Percentiles rank a stretch among this genome's conserved stretches.
Evolutionary conservation across 768 basidiomycete species (phyloP).

Genomic region (Mycena latifolia): DNA sequence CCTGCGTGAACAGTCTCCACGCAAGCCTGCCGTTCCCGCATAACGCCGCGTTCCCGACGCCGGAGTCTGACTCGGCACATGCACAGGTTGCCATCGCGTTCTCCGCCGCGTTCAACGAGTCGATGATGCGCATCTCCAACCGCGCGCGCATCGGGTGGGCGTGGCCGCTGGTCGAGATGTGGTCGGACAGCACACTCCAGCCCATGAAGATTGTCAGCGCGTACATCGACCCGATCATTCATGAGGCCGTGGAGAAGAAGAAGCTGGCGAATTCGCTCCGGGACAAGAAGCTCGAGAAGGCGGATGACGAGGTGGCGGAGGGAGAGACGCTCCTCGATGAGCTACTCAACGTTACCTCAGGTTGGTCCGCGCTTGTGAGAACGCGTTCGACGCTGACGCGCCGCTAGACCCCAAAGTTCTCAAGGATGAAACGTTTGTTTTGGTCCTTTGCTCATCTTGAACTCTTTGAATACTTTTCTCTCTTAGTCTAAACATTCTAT

Average conservation of each 20-base stretch:
- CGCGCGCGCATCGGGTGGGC: constrained; percentile 60
- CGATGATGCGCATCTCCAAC: constrained; percentile 56
- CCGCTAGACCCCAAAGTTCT: constrained; percentile 56
- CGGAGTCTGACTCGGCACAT: constrained; percentile 38
- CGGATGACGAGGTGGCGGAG: constrained; percentile 48
- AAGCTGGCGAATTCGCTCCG: constrained; percentile 38
- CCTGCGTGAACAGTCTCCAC: constrained; percentile 65
- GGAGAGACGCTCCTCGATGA: constrained; percentile 68
- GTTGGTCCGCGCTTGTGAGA: constrained; percentile 39
- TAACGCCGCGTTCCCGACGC: constrained; percentile 46
- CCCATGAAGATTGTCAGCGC: constrained; percentile 67
- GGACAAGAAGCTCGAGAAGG: constrained; percentile 42
- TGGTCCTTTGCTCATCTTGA: not conserved
- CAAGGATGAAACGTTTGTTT: constrained; percentile 58
- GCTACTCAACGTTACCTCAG: constrained; percentile 62
- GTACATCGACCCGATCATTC: constrained; percentile 66
- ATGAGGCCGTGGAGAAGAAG: constrained; percentile 60
- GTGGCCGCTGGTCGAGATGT: constrained; percentile 69
- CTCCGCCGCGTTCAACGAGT: constrained; percentile 60
- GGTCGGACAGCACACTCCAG: constrained; percentile 55
- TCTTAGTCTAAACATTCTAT: constrained; percentile 58
- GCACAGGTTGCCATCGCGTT: constrained; percentile 56
- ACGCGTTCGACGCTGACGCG: not conserved
- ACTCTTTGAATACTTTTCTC: not conserved
- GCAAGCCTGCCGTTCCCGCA: constrained; percentile 66